Conservation (phyloP, 768 basidiomycete species). For the Tephrocybe sp. region DNA sequence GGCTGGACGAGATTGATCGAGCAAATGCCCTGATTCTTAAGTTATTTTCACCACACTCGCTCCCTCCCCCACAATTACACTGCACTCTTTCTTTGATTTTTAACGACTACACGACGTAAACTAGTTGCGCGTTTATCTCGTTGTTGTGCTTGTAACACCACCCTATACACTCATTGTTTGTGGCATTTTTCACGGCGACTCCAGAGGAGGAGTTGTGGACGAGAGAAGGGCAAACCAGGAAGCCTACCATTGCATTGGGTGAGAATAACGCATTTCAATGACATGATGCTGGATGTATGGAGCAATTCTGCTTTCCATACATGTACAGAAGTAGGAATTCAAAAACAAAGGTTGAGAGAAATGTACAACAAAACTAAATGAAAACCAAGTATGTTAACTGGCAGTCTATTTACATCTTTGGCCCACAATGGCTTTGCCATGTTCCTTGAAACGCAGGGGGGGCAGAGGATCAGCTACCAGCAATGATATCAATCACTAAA, state of each 20-base stretch:
- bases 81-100: slow-evolving; percentile 8
- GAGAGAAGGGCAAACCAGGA: too few species aligned
- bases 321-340: background rate
- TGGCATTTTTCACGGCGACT: slow-evolving; percentile 3
- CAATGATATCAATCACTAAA: background rate
- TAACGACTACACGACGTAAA: slow-evolving; percentile 13
- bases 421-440: slow-evolving; percentile 78
- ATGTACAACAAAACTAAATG: slow-evolving; percentile 1
- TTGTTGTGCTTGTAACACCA: slow-evolving; percentile 17
- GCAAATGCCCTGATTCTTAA: slow-evolving; percentile 11
- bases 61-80: slow-evolving; percentile 5
- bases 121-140: slow-evolving; percentile 13
- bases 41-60: slow-evolving; percentile 13
- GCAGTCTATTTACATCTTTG: slow-evolving; percentile 80
- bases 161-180: slow-evolving; percentile 21
- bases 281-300: too few species aligned
- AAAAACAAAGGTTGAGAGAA: background rate
- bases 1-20: slow-evolving; percentile 19
- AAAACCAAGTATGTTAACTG: background rate
- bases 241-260: too few species aligned
- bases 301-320: background rate
- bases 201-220: background rate
- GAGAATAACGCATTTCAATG: too few species aligned
- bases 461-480: background rate
- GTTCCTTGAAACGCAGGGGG: slow-evolving; percentile 50